Evolutionary conservation across 2,329 filamentous ascomycete species (phyloP).

Genomic region (Aspergillus luchuensis): DNA sequence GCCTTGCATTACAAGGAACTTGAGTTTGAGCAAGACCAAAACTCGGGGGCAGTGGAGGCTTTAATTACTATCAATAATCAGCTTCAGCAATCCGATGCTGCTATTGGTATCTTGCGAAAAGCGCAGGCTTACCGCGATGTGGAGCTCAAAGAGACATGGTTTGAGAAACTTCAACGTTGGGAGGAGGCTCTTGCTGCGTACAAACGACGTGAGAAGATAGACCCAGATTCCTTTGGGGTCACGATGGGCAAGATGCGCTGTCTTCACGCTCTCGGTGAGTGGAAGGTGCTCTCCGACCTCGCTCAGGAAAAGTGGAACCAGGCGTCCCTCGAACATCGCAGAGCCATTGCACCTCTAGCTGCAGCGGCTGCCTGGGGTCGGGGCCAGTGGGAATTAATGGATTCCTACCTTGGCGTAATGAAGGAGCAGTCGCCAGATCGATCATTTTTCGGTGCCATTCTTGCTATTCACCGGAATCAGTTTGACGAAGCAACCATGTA

Average conservation of each 20-base stretch:
- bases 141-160: conserved; percentile 96
- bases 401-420: conserved; percentile 93
- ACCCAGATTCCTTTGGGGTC: conserved; percentile 82
- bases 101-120: conserved; percentile 94
- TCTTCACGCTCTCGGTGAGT: conserved; percentile 93
- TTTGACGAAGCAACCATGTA: conserved; percentile 88
- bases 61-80: conserved; percentile 99
- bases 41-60: conserved; percentile 90
- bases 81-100: conserved; percentile 95
- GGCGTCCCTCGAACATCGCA: conserved; percentile 81
- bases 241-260: conserved; percentile 99
- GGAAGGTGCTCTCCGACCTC: conserved; percentile 86
- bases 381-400: conserved; percentile 97
- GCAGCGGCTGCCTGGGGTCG: conserved; percentile 96
- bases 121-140: conserved; percentile 96
- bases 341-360: conserved; percentile 87
- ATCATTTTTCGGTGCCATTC: conserved; percentile 95
- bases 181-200: conserved; percentile 94
- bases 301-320: conserved; percentile 94
- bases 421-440: conserved; percentile 90
- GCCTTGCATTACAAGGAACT: conserved; percentile 98
- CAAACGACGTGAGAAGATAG: conserved; percentile 76
- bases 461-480: conserved; percentile 92
- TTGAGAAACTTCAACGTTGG: conserved; percentile 97
- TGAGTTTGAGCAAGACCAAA: conserved; percentile 97